Base-by-base conservation (phyloP, 2,329 filamentous ascomycete species). In the Geoglossum cookeanum region DNA sequence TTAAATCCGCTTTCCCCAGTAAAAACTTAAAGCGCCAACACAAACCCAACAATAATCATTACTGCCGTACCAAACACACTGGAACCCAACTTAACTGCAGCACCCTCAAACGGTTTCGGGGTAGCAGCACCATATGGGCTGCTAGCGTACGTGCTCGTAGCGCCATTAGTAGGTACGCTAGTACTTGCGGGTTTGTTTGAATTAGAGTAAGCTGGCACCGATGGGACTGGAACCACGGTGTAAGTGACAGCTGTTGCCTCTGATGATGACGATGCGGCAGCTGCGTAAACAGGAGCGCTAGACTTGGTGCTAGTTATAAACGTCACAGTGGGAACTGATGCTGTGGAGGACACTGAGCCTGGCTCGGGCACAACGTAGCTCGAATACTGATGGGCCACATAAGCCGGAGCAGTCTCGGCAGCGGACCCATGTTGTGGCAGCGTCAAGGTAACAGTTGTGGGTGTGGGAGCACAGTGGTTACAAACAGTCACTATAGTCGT, bases 401-500 rank as follows among this genome's bases (percentile, higher is more conserved):
- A 49, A 30, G 29, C 47, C 29, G 47, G 47, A 22, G 47, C 15
- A 6, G 47, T 49, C 17, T 22, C 17, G 4, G 29, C 47, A 22
- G 47, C 22, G 47, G 7, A 17, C 17, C 32, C n/a, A 29, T n/a
- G n/a, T 7, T 27, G 29, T 29, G 55, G 55, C 8, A 56, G 13
- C 13, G 55, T 56, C n/a, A 56, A 37, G 7, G 55, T 56, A 37
- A 56, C 55, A 9, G 35, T 17, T 22, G 55, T 56, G 61, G 71
- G 69, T 39, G 72, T 72, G 55, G 73, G 72, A 57, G 73, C 73
- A 61, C 71, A 71, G 57, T 66, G 69, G 58, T 68, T 70, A 51
- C 68, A 69, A 56, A 66, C 66, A 57, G 70, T 67, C 33, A 65
- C 63, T 27, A 63, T 65, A 35, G 65, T 66, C 35, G 58, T 53